A percentile compares a stretch with the other conserved stretches of the same genome.
These are phyloP conservation scores for Globisporangium orthogonon DNA, from an alignment of 352 stramenopile species.

Conservation along the genomic window DNA sequence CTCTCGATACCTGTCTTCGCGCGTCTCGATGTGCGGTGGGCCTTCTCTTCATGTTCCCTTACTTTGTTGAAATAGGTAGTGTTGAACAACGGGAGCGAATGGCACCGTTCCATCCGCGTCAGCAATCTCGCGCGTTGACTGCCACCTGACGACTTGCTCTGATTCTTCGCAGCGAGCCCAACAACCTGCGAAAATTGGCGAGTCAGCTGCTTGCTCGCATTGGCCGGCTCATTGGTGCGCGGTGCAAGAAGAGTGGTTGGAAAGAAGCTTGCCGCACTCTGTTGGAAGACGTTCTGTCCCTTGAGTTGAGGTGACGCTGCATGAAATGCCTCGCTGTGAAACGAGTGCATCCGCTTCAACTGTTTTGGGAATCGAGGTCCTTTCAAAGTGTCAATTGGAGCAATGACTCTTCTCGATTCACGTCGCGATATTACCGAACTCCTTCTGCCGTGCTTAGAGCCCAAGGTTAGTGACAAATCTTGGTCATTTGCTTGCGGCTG, in stretches of 20 bases:
- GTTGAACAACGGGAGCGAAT: conserved; percentile 43
- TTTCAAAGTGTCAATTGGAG: conserved; percentile 12
- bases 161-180: neutral
- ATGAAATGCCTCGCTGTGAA: conserved; percentile 5
- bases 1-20: conserved; percentile 18
- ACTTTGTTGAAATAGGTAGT: conserved; percentile 28
- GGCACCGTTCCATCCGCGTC: conserved; percentile 29
- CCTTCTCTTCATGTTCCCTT: conserved; percentile 19
- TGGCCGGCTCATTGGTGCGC: neutral
- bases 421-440: conserved; percentile 11
- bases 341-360: conserved; percentile 9
- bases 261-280: neutral
- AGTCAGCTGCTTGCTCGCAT: neutral
- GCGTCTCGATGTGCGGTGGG: neutral
- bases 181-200: neutral
- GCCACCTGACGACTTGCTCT: neutral
- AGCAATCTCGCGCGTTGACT: neutral
- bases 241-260: neutral
- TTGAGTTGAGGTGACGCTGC: neutral
- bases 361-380: neutral
- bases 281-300: neutral
- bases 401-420: conserved; percentile 8
- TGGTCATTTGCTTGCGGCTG: neutral
- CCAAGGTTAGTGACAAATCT: neutral
- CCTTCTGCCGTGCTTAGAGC: neutral